Base-by-base conservation (phyloP, 2,329 filamentous ascomycete genomes). In the Exophiala bonariae region DNA sequence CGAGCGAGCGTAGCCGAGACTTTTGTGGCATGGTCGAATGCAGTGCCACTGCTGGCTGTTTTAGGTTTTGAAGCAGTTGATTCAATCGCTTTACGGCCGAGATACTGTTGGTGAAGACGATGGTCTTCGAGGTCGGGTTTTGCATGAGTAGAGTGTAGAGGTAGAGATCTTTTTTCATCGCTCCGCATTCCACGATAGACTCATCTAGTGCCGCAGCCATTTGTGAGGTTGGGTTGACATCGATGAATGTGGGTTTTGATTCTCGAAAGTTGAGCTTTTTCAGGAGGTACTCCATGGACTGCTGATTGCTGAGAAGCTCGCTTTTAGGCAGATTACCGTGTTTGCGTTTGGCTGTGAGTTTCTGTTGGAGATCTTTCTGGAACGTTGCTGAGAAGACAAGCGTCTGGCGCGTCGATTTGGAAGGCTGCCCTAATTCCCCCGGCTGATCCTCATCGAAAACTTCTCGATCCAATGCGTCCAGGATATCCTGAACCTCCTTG, bases 1-100 rank as follows among this genome's bases (percentile, higher is more conserved):
- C 93, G 2, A 99, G 80, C 2, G 89, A 92, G 31, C 92, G 84
- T n/a, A 96, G 77, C 35, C 93, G 89, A 3, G 93, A 91, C 67
- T 97, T 97, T 69, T 99, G 93, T 1, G 84, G 79, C 93, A 99
- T 97, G 55, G 90, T 87, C 0, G 90, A 96, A 68, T 99, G 93
- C 1, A 99, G 75, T 0, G 87, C 83, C 4, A 51, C 45, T 1
- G 85, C 86, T 2, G 85, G 83, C 7, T 96, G 76, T 53, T 85
- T 81, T 41, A 99, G 81, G 56, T 88, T 89, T 59, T 92, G 83
- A 2, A 99, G 79, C 62, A 96, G 81, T 1, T 92, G 89, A 0
- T 86, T 83, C 10, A 99, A 75, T 30, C 93, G 88, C 35, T 90
- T 86, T 41, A 96, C 92, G 2, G 92, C 87, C 42, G 87, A 88